Evolutionary conservation across 2,329 filamentous ascomycete species (phyloP).

Genomic region (Colletotrichum tofieldiae): DNA sequence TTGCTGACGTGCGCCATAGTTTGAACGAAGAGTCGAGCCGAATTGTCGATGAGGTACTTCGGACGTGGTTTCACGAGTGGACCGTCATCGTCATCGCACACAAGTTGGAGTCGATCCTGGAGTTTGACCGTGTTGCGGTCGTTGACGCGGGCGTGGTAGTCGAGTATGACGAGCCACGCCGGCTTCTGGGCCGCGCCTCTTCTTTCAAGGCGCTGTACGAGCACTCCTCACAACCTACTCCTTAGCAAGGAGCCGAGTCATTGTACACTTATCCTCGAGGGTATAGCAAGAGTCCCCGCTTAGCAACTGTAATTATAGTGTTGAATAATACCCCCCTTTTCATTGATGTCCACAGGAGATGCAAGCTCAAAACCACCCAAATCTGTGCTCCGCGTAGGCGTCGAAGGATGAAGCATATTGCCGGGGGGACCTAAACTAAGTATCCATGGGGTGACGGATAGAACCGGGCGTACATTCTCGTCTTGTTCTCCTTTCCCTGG

Average conservation of each 20-base stretch:
- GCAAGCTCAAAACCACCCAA: neutral
- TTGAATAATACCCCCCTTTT: neutral
- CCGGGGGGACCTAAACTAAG: too few relatives aligned
- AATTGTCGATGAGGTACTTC: conserved; percentile 41
- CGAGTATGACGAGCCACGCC: conserved; percentile 51
- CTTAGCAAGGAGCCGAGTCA: neutral
- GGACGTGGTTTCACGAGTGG: conserved; percentile 50
- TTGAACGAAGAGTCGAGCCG: conserved; percentile 43
- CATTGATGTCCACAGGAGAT: neutral
- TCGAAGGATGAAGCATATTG: too few relatives aligned
- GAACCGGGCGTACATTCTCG: too few relatives aligned
- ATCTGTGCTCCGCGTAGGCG: too few relatives aligned
- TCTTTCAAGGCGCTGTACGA: conserved; percentile 36
- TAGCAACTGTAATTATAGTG: conserved; percentile 1
- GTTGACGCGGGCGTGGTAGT: conserved; percentile 65
- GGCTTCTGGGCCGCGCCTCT: conserved; percentile 8
- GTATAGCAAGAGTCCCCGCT: conserved; percentile 5
- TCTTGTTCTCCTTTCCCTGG: too few relatives aligned
- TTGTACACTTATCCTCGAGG: neutral
- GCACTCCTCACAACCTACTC: neutral
- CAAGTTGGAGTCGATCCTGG: conserved; percentile 56
- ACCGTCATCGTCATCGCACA: conserved; percentile 61
- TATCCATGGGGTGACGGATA: too few relatives aligned
- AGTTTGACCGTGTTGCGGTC: conserved; percentile 66
- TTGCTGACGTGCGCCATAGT: conserved; percentile 15